Base-by-base conservation (phyloP, 345 rosid genomes). In the Eutrema yunnanense region DNA sequence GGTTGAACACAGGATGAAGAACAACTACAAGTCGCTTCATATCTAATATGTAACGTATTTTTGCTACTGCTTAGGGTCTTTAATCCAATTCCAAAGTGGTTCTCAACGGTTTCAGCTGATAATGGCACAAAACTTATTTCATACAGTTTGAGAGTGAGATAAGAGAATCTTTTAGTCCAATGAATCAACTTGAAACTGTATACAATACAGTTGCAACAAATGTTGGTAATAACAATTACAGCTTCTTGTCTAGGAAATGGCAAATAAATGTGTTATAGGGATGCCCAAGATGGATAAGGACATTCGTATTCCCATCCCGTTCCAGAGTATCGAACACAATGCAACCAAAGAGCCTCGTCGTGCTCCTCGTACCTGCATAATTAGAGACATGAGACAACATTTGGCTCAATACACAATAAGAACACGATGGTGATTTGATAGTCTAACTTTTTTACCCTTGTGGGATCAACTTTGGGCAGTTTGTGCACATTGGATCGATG, bases 401-500 rank as follows among this genome's bases (percentile, higher is more conserved):
- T 62, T 62, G 30, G 58, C 27, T 30, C 43, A 54, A 37, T 6
- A 3, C 65, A 56, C 65, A 56, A 38, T 2, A 47, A 33, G 14
- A 55, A 61, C 41, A 63, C 5, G 8, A 13, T 14, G 33, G 47
- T 59, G 33, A 12, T 22, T 67, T 14, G 53, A 46, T 56, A 26
- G 12, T 53, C 11, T 38, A 6, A 19, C 22, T 19, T 7, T 27
- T 6, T 78, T 76, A 87, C 96, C 98, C 98, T 81, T 87, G 84
- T 11, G 96, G 98, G 62, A 81, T 86, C 79, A 88, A 76, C 75
- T 85, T 73, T 27, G 98, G 91, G 81, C 92, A 86, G 73, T 86
- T 88, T 11, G 89, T 86, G 76, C 96, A 90, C 88, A 89, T 63
- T 46, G 96, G 94, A 83, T 92, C 96, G n/a, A 81, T 81, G 81